Conservation (phyloP, 176 grass and related monocot genomes). For the Musa acuminata region DNA sequence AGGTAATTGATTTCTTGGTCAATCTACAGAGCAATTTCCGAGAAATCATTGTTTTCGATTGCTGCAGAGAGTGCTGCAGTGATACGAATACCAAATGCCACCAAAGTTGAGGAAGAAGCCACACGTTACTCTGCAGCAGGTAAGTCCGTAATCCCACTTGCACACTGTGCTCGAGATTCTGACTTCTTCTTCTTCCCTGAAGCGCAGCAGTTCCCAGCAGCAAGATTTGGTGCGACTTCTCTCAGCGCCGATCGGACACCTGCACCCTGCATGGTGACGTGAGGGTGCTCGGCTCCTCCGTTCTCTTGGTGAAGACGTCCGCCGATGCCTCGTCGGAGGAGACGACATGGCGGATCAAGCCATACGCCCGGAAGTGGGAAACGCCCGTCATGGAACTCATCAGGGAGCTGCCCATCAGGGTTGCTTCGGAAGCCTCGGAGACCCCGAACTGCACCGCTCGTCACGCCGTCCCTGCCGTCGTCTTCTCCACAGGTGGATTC, state of each 20-base stretch:
- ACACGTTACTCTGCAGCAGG: too few relatives aligned
- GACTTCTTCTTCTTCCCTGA: background rate
- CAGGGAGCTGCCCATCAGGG: slow-evolving; percentile 9
- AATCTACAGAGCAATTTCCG: too few relatives aligned
- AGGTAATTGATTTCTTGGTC: too few relatives aligned
- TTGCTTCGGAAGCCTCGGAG: background rate
- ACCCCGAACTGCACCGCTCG: slow-evolving; percentile 17
- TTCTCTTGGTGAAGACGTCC: background rate
- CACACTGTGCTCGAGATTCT: background rate
- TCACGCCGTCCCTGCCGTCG: slow-evolving; percentile 25
- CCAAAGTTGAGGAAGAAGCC: too few relatives aligned
- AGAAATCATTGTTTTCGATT: too few relatives aligned
- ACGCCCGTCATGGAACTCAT: slow-evolving; percentile 25
- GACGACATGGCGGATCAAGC: slow-evolving; percentile 14
- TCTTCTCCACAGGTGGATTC: slow-evolving; percentile 26
- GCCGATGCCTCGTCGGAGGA: background rate
- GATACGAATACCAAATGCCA: too few relatives aligned
- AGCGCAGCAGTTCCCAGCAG: background rate
- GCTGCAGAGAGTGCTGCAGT: too few relatives aligned
- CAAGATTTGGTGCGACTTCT: background rate
- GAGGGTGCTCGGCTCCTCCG: background rate
- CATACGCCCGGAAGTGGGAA: slow-evolving; percentile 38
- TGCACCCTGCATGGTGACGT: slow-evolving; percentile 1
- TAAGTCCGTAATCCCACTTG: background rate
- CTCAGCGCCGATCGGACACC: background rate